These are phyloP conservation scores for Ceratobasidium sp. DNA, from an alignment of 1,284 basidiomycete species.

Conservation along the genomic window DNA sequence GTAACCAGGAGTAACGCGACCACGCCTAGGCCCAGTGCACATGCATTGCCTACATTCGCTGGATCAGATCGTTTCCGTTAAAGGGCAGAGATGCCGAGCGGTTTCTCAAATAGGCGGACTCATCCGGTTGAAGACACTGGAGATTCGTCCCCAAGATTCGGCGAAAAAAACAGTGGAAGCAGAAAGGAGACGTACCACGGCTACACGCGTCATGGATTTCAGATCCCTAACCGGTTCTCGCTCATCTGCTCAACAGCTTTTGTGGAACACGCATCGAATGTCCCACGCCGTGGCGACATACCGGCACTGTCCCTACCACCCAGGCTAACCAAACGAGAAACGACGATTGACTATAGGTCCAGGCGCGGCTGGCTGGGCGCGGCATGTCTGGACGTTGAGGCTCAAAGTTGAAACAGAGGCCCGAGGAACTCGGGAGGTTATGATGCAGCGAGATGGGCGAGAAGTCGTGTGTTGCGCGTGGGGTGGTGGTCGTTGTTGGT, in stretches of 20 bases:
- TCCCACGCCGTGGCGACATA: conserved; percentile 96
- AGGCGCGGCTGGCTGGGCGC: conserved; percentile 63
- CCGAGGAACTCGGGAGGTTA: conserved; percentile 84
- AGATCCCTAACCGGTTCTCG: conserved; percentile 82
- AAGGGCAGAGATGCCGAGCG: too few relatives aligned
- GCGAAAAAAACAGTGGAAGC: not conserved
- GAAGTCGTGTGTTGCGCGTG: conserved; percentile 62
- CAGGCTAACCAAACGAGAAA: conserved; percentile 43
- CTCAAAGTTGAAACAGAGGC: conserved; percentile 72
- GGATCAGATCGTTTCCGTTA: not conserved
- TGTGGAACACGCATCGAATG: conserved; percentile 90
- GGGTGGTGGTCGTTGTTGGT: conserved; percentile 32
- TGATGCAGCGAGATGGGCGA: conserved; percentile 78
- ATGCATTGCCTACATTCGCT: conserved; percentile 65
- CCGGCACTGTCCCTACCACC: conserved; percentile 74
- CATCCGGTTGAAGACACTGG: too few relatives aligned
- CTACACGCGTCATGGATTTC: conserved; percentile 86
- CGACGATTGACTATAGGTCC: conserved; percentile 55
- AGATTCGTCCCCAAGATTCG: not conserved
- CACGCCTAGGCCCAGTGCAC: conserved; percentile 77
- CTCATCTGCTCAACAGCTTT: conserved; percentile 75
- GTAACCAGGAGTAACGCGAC: conserved; percentile 79
- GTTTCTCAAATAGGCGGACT: too few relatives aligned
- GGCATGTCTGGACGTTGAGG: conserved; percentile 81
- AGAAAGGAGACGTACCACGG: conserved; percentile 74